These are phyloP conservation scores for Boletus patriciae DNA, from an alignment of 768 basidiomycete genomes.

Conservation along the genomic window DNA sequence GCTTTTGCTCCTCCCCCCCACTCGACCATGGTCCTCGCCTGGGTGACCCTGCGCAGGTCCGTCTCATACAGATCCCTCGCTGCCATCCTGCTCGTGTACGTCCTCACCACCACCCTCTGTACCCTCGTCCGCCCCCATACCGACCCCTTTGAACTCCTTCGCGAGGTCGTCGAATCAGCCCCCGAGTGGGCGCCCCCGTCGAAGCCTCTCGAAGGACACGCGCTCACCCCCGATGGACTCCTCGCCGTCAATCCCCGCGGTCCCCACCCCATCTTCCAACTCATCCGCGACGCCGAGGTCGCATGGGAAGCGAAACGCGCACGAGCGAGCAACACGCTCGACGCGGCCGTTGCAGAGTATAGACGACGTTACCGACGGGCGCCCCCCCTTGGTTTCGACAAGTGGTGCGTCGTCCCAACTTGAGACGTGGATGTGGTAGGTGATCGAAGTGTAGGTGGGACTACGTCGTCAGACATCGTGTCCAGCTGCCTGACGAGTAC, in stretches of 20 bases:
- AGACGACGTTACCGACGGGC: conserved; percentile 32
- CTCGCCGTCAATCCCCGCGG: conserved; percentile 36
- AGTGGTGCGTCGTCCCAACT: conserved; percentile 32
- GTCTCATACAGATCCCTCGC: neutral
- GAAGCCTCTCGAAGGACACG: conserved; percentile 18
- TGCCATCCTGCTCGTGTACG: neutral
- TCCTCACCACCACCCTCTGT: neutral
- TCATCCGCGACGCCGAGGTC: conserved; percentile 38
- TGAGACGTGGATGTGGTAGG: neutral
- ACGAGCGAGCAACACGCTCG: conserved; percentile 38
- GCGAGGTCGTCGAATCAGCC: neutral
- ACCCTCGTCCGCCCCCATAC: neutral
- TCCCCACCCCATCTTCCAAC: conserved; percentile 44
- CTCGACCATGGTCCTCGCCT: neutral
- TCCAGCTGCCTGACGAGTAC: conserved; percentile 47
- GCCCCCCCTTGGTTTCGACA: conserved; percentile 45
- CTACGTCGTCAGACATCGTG: conserved; percentile 38
- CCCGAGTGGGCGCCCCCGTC: too few species aligned
- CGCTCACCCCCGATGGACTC: conserved; percentile 30
- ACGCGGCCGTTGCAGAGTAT: conserved; percentile 41
- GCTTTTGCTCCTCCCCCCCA: neutral
- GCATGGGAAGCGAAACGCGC: conserved; percentile 38
- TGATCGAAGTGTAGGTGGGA: conserved; percentile 36
- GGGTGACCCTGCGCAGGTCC: neutral
- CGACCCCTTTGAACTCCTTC: too few species aligned